These are phyloP conservation scores for Camptophora hylomeconis DNA, from an alignment of 2,329 filamentous ascomycete species.

Conservation along the genomic window DNA sequence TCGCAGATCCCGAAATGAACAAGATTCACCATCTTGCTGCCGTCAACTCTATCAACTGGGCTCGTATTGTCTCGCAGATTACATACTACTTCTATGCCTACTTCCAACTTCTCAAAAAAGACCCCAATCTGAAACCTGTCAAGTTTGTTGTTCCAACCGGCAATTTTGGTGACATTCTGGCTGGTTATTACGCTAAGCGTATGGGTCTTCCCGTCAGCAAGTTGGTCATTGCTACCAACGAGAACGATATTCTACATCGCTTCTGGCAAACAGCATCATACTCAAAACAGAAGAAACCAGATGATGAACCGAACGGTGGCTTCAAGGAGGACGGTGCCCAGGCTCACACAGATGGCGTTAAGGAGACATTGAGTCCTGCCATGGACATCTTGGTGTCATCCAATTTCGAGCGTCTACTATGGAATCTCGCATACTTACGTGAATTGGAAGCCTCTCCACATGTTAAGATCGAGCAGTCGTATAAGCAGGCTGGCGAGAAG, in stretches of 20 bases:
- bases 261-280: slow-evolving; percentile 86
- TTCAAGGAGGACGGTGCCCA: slow-evolving; percentile 41
- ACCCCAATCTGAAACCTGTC: slow-evolving; percentile 42
- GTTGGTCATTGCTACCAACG: slow-evolving; percentile 86
- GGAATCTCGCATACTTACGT: slow-evolving; percentile 75
- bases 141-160: slow-evolving; percentile 87
- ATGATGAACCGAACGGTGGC: slow-evolving; percentile 14
- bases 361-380: slow-evolving; percentile 83
- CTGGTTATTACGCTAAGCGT: slow-evolving; percentile 73
- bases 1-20: slow-evolving; percentile 77
- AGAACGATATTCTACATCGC: slow-evolving; percentile 91
- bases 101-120: slow-evolving; percentile 59
- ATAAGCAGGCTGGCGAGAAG: slow-evolving; percentile 44
- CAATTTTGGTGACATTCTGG: slow-evolving; percentile 89
- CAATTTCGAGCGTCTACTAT: slow-evolving; percentile 92
- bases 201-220: slow-evolving; percentile 85
- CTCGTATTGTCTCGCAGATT: slow-evolving; percentile 88
- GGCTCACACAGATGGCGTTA: slow-evolving; percentile 58
- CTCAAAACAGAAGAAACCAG: slow-evolving; percentile 59
- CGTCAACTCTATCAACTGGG: slow-evolving; percentile 95
- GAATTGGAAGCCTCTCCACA: slow-evolving; percentile 23
- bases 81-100: slow-evolving; percentile 96
- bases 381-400: slow-evolving; percentile 97
- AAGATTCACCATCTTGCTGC: slow-evolving; percentile 70
- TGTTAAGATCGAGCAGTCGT: slow-evolving; percentile 9